These are phyloP conservation scores for Clavispora phyllophila DNA, from an alignment of 805 yeast genomes.

Conservation along the genomic window DNA sequence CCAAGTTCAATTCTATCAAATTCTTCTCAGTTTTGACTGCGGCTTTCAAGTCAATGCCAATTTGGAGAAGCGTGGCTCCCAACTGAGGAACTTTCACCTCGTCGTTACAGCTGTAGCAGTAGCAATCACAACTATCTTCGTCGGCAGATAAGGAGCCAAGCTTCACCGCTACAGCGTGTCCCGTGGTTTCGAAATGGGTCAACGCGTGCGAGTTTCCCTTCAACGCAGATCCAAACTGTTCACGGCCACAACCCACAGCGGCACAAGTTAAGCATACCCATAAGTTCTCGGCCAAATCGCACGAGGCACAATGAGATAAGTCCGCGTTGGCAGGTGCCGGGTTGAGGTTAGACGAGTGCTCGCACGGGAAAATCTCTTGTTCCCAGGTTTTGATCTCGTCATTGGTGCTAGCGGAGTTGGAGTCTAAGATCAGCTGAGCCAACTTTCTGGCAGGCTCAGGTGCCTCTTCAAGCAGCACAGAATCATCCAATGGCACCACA, in stretches of 20 bases:
- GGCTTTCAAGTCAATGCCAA: constrained; percentile 58
- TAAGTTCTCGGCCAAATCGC: constrained; percentile 68
- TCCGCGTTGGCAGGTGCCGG: constrained; percentile 16
- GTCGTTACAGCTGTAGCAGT: constrained; percentile 85
- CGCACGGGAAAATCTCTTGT: constrained; percentile 76
- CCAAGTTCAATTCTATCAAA: constrained; percentile 83
- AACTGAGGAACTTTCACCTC: constrained; percentile 74
- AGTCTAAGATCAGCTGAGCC: constrained; percentile 43
- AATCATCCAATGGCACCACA: constrained; percentile 27
- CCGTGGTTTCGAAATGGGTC: constrained; percentile 52
- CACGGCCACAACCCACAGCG: constrained; percentile 87
- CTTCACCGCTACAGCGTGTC: constrained; percentile 83
- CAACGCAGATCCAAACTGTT: constrained; percentile 81
- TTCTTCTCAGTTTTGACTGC: constrained; percentile 78
- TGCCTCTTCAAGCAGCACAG: constrained; percentile 18
- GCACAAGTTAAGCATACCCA: constrained; percentile 96
- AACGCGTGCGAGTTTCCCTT: constrained; percentile 95
- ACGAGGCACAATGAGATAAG: constrained; percentile 44
- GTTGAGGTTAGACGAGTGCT: constrained; percentile 51
- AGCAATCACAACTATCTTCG: constrained; percentile 60
- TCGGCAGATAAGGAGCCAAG: constrained; percentile 80
- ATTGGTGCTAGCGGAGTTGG: constrained; percentile 54
- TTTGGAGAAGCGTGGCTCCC: constrained; percentile 43
- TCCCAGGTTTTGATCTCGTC: constrained; percentile 90
- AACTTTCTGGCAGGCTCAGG: constrained; percentile 20